Conservation (phyloP, 1,284 basidiomycete species). For the Cronartium quercuum region DNA sequence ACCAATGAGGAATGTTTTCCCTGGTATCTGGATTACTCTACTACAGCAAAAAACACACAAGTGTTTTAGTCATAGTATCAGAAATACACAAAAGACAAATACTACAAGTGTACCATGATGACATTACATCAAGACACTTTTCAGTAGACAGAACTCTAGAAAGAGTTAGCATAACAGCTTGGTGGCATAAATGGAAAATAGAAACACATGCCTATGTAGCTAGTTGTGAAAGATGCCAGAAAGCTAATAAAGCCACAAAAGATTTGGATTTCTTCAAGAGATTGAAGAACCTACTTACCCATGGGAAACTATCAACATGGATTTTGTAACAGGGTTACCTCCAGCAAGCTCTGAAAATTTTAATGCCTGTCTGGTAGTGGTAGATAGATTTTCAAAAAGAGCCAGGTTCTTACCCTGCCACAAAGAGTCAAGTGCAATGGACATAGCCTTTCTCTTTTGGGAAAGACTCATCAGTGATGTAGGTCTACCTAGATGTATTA, state of each 20-base stretch:
- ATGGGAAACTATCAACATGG: neutral
- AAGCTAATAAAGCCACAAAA: neutral
- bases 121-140: neutral
- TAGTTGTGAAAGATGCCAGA: neutral
- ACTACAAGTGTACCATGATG: neutral
- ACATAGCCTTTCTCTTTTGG: slow-evolving; percentile 1
- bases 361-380: neutral
- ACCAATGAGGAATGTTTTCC: neutral
- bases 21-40: neutral
- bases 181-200: neutral
- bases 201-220: neutral
- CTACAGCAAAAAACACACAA: neutral
- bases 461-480: neutral
- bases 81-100: neutral
- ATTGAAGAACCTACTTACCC: neutral
- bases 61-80: neutral
- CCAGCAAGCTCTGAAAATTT: neutral
- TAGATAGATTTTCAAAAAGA: slow-evolving; percentile 4
- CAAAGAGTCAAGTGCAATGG: slow-evolving; percentile 18
- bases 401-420: neutral
- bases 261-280: neutral
- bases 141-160: slow-evolving; percentile 1
- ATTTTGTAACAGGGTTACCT: neutral
- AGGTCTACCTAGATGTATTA: slow-evolving; percentile 51
- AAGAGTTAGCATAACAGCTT: neutral